phyloP scores from a whole-genome alignment of 345 rosid genomes.

The Brassica nigra region DNA sequence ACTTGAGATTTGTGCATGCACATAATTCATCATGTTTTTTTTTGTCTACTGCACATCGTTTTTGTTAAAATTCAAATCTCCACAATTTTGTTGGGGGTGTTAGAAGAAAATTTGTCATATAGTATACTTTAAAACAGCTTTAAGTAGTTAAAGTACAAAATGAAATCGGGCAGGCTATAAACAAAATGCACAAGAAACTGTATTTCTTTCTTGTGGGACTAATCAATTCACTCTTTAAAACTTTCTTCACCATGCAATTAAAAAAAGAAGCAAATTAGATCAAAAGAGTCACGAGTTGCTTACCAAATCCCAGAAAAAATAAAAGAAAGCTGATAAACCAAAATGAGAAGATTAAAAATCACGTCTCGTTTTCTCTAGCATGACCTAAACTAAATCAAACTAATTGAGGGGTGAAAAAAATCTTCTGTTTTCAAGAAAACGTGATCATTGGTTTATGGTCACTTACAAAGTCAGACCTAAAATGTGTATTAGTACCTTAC shows the following conservation, averaged over 20 bases:
- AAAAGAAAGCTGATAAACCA: constrained; percentile 34
- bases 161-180: constrained; percentile 1
- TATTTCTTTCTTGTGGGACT: constrained; percentile 35
- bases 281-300: constrained; percentile 42
- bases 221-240: constrained; percentile 22
- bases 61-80: neutral
- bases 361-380: constrained; percentile 30
- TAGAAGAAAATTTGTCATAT: neutral
- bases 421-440: constrained; percentile 4
- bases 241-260: neutral
- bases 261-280: constrained; percentile 21
- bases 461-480: constrained; percentile 40
- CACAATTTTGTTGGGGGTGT: neutral
- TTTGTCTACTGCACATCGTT: neutral
- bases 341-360: constrained; percentile 35
- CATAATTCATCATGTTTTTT: constrained; percentile 6
- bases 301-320: constrained; percentile 25
- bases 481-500: neutral
- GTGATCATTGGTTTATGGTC: constrained; percentile 20
- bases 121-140: neutral
- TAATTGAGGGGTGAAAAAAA: neutral
- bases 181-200: constrained; percentile 1
- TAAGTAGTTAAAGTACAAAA: neutral
- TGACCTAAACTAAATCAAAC: constrained; percentile 9
- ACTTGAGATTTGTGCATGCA: constrained; percentile 37